Conservation (phyloP, 2,329 filamentous ascomycete genomes). For the Albophoma yamanashiensis region DNA sequence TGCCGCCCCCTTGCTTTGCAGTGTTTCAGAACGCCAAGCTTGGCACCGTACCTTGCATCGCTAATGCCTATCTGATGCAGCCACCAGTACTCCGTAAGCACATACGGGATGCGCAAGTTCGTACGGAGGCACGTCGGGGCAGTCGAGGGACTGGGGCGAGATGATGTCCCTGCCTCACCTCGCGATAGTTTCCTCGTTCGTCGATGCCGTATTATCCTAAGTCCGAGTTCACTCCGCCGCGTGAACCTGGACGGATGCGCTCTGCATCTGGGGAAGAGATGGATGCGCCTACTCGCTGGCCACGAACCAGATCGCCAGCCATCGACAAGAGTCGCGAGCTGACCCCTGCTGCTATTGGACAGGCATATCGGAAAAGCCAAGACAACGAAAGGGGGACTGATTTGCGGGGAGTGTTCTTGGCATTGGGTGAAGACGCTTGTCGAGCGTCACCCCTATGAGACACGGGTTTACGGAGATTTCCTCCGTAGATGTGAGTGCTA, state of each 20-base stretch:
- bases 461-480: neutral
- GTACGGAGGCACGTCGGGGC: neutral
- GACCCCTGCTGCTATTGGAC: neutral
- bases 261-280: neutral
- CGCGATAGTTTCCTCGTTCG: neutral
- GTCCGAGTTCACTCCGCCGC: neutral
- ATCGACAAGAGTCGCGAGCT: neutral
- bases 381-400: neutral
- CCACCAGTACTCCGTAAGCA: neutral
- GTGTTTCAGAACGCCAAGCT: neutral
- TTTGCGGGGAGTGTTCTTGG: neutral
- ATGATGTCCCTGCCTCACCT: neutral
- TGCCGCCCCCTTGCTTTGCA: conserved; percentile 2
- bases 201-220: neutral
- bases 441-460: neutral
- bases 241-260: neutral
- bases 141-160: neutral
- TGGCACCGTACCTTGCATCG: conserved; percentile 2
- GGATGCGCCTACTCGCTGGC: neutral
- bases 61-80: neutral
- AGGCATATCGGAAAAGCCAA: neutral
- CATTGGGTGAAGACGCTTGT: neutral
- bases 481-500: neutral
- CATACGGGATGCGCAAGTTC: neutral
- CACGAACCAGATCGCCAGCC: neutral